These are phyloP conservation scores for Mucor mucedo DNA, from an alignment of 371 early-diverging fungal genomes.

Conservation along the genomic window DNA sequence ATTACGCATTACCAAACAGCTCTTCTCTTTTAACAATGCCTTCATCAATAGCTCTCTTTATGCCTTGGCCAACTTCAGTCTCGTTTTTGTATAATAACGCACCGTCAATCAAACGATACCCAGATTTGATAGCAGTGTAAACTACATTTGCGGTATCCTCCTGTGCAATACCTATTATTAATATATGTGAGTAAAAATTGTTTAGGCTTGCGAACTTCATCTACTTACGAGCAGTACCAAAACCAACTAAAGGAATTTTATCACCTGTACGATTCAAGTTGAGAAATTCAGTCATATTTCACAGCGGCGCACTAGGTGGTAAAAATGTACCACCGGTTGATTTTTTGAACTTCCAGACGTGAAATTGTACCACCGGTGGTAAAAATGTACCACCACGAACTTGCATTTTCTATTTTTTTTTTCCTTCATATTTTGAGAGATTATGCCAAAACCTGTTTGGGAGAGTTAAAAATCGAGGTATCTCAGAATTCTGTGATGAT, in stretches of 20 bases:
- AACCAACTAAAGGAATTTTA: conserved; percentile 54
- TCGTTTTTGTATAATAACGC: conserved; percentile 70
- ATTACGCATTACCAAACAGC: conserved; percentile 41
- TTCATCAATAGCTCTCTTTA: conserved; percentile 55
- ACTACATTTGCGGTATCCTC: conserved; percentile 43
- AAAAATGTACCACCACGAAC: too few species aligned
- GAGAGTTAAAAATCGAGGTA: too few species aligned
- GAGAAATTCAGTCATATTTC: neutral
- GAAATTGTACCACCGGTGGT: too few species aligned
- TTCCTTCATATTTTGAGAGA: too few species aligned
- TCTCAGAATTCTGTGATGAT: too few species aligned
- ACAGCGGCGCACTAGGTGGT: too few species aligned
- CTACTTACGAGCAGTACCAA: conserved; percentile 33
- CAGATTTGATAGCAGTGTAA: conserved; percentile 58
- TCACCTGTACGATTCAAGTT: conserved; percentile 46
- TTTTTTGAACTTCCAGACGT: too few species aligned
- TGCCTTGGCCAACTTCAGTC: conserved; percentile 66
- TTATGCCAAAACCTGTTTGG: too few species aligned
- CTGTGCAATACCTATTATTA: conserved; percentile 32
- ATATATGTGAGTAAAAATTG: too few species aligned
- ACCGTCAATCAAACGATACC: conserved; percentile 54
- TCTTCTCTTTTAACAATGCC: conserved; percentile 69
- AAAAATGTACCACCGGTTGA: too few species aligned
- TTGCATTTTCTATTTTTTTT: too few species aligned
- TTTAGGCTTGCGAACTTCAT: too few species aligned